Percentiles rank a stretch among this genome's conserved stretches.
Conservation (phyloP, 768 basidiomycete species). For the Postia placenta region DNA sequence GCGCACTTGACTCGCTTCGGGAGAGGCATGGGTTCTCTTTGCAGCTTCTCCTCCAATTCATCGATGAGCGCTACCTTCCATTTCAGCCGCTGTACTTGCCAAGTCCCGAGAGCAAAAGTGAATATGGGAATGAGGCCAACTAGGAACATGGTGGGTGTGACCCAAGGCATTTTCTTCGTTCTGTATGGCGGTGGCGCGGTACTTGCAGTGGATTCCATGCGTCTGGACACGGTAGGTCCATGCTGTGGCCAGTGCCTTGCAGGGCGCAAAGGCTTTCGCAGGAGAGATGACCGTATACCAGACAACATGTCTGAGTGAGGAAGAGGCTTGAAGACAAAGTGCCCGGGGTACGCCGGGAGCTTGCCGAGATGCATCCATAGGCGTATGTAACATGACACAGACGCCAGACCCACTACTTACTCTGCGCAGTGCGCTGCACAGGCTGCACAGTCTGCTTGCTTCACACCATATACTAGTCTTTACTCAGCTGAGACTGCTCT, state of each 20-base stretch:
- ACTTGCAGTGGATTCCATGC: conserved; percentile 1
- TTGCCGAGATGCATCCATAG: neutral
- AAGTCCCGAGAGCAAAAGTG: conserved; percentile 84
- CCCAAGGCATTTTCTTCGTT: conserved; percentile 51
- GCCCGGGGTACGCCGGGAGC: no score
- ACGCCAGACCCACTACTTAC: neutral
- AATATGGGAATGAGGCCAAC: conserved; percentile 86
- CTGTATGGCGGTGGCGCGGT: conserved; percentile 33
- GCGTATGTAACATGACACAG: neutral
- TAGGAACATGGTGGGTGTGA: conserved; percentile 66
- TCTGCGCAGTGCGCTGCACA: neutral
- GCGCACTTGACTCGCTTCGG: conserved; percentile 84
- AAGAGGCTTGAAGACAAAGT: neutral
- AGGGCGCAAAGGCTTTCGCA: neutral
- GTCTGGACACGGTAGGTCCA: neutral
- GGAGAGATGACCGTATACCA: conserved; percentile 3
- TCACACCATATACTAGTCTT: neutral
- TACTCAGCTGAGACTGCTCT: no score
- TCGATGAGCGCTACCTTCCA: conserved; percentile 96
- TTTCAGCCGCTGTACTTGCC: conserved; percentile 89
- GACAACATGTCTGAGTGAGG: conserved; percentile 1
- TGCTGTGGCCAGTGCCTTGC: neutral
- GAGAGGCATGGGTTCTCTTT: conserved; percentile 68
- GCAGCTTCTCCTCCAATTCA: conserved; percentile 86
- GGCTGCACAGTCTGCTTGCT: neutral